A percentile compares a stretch with the other conserved stretches of the same genome.
Conservation (phyloP, 805 yeast genomes). For the Metschnikowia amazonensis region DNA sequence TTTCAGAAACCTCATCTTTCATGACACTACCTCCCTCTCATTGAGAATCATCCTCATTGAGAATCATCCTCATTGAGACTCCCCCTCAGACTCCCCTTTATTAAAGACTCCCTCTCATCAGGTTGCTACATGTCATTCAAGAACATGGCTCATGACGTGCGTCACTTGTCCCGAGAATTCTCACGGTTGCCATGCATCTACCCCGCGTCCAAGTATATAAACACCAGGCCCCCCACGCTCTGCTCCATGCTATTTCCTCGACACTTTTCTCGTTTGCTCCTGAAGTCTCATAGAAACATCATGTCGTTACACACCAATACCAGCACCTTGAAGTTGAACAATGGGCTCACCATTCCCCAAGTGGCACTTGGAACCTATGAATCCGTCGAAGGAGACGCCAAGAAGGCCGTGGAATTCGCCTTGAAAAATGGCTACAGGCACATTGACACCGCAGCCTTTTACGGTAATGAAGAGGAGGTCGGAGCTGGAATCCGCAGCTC, state of each 20-base stretch:
- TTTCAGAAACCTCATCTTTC: too few species aligned
- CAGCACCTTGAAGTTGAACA: slow-evolving; percentile 45
- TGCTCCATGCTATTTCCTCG: background rate
- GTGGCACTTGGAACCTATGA: slow-evolving; percentile 76
- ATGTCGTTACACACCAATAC: slow-evolving; percentile 17
- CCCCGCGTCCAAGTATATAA: slow-evolving; percentile 3
- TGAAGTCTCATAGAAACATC: background rate
- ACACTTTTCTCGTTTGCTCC: background rate
- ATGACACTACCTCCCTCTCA: too few species aligned
- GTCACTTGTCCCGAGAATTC: slow-evolving; percentile 3
- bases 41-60: too few species aligned
- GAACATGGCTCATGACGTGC: background rate
- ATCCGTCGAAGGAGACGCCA: slow-evolving; percentile 52
- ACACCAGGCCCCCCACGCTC: background rate
- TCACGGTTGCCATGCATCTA: slow-evolving; percentile 5
- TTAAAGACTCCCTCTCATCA: too few species aligned
- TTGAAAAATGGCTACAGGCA: slow-evolving; percentile 67
- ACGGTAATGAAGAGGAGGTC: slow-evolving; percentile 63
- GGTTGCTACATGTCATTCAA: too few species aligned
- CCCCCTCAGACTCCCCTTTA: too few species aligned
- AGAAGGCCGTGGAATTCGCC: slow-evolving; percentile 57
- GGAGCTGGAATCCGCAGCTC: slow-evolving; percentile 52
- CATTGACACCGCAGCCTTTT: slow-evolving; percentile 72
- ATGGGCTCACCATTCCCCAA: slow-evolving; percentile 60
- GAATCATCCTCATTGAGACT: too few species aligned